Evolutionary conservation across 176 grass and related monocot species (phyloP).

Genomic region (Aechmea fasciata): DNA sequence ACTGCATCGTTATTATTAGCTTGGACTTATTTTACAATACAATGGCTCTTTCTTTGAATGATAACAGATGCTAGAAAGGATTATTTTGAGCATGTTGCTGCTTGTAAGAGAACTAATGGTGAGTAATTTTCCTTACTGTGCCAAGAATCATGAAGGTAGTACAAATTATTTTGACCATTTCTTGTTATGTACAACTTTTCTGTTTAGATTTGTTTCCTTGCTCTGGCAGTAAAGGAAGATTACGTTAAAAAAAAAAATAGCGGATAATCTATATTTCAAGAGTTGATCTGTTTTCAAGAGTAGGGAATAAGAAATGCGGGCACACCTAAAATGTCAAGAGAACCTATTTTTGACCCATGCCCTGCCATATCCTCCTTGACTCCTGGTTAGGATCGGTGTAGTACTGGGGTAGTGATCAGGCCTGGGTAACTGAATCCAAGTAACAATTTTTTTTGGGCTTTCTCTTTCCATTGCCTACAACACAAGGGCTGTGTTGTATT

Average conservation of each 20-base stretch:
- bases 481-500: too few relatives aligned
- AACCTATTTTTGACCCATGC: too few relatives aligned
- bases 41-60: constrained; percentile 19
- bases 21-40: not conserved
- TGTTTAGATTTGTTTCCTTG: not conserved
- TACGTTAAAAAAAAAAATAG: not conserved
- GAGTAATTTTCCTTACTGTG: constrained; percentile 20
- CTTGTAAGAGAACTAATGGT: constrained; percentile 39
- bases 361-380: too few relatives aligned
- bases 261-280: not conserved
- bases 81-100: constrained; percentile 82
- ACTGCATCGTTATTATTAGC: constrained; percentile 3
- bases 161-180: not conserved
- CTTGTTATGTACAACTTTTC: not conserved
- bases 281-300: not conserved
- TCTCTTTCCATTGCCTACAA: too few relatives aligned
- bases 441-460: too few relatives aligned
- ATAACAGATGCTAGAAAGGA: constrained; percentile 76
- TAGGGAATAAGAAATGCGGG: too few relatives aligned
- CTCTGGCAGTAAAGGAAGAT: not conserved
- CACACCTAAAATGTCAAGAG: too few relatives aligned
- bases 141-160: not conserved
- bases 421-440: too few relatives aligned
- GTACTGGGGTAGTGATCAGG: too few relatives aligned
- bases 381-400: too few relatives aligned